Percentiles rank a stretch among this genome's conserved stretches.
Evolutionary conservation across 2,329 filamentous ascomycete genomes (phyloP).

Genomic region (Neonectria neomacrospora): DNA sequence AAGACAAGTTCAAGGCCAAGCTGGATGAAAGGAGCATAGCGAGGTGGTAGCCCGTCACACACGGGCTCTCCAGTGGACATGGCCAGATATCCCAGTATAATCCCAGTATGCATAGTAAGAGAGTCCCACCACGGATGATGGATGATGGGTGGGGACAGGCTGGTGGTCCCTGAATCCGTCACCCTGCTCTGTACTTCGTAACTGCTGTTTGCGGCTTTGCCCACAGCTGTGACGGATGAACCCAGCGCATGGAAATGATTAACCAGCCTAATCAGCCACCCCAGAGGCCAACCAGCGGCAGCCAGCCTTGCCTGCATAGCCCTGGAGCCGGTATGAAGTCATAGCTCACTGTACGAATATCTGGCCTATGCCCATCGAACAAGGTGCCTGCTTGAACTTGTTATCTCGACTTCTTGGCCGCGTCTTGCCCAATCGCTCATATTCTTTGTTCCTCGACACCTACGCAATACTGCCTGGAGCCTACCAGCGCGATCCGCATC

Average conservation of each 20-base stretch:
- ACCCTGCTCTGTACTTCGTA: slow-evolving; percentile 1
- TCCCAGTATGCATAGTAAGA: background rate
- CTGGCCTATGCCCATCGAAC: slow-evolving; percentile 32
- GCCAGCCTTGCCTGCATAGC: slow-evolving; percentile 3
- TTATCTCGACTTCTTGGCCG: slow-evolving; percentile 11
- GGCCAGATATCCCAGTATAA: slow-evolving; percentile 31
- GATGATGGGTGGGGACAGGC: slow-evolving; percentile 20
- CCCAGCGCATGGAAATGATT: slow-evolving; percentile 3
- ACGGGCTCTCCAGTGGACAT: slow-evolving; percentile 43
- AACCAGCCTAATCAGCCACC: background rate
- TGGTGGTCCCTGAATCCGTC: slow-evolving; percentile 9
- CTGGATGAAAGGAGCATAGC: slow-evolving; percentile 43
- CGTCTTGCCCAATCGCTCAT: slow-evolving; percentile 13
- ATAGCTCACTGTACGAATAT: slow-evolving; percentile 2
- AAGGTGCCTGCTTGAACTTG: slow-evolving; percentile 11
- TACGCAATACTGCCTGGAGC: slow-evolving; percentile 10
- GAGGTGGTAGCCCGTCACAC: slow-evolving; percentile 43
- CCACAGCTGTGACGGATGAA: slow-evolving; percentile 15
- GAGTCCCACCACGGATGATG: background rate
- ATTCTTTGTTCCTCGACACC: slow-evolving; percentile 25
- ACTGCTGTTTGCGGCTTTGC: background rate
- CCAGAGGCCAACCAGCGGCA: no score
- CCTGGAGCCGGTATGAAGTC: background rate
- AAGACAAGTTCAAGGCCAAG: slow-evolving; percentile 30
- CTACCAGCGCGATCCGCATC: slow-evolving; percentile 20